phyloP scores from a whole-genome alignment of 306 rosid species.

The Canavalia ensiformis region DNA sequence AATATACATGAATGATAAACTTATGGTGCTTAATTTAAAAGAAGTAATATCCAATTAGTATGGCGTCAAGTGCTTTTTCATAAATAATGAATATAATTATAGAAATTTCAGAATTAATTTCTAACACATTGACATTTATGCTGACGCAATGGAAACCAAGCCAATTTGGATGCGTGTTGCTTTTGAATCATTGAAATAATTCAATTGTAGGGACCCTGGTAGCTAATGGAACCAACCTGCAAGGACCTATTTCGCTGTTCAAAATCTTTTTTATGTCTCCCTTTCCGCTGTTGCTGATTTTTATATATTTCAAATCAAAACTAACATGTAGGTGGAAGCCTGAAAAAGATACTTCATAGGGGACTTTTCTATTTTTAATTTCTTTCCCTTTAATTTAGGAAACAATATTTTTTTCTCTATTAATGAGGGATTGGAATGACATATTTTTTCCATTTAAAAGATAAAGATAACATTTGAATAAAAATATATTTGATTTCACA shows the following conservation, averaged over 20 bases:
- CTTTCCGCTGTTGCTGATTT: slow-evolving; percentile 2
- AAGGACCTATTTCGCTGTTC: slow-evolving; percentile 14
- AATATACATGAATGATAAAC: too few relatives aligned
- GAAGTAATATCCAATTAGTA: too few relatives aligned
- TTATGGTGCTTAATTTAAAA: too few relatives aligned
- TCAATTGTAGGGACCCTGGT: slow-evolving; percentile 30
- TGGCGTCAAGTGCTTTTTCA: too few relatives aligned
- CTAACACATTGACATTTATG: slow-evolving; percentile 3
- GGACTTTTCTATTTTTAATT: slow-evolving; percentile 26
- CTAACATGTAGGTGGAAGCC: background rate
- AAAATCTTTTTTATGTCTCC: background rate
- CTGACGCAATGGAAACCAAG: slow-evolving; percentile 7
- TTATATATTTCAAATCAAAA: background rate
- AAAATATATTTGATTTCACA: background rate
- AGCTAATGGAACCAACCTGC: slow-evolving; percentile 21
- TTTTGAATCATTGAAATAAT: slow-evolving; percentile 39
- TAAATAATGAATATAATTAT: too few relatives aligned
- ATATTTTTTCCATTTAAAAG: background rate
- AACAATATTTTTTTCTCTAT: background rate
- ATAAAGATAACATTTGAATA: background rate
- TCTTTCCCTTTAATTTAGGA: background rate
- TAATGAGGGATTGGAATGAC: background rate
- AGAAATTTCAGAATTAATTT: background rate
- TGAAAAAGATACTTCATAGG: slow-evolving; percentile 9
- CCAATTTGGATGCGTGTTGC: slow-evolving; percentile 15